These are phyloP conservation scores for Saturnispora zaruensis DNA, from an alignment of 805 yeast species.

Conservation along the genomic window DNA sequence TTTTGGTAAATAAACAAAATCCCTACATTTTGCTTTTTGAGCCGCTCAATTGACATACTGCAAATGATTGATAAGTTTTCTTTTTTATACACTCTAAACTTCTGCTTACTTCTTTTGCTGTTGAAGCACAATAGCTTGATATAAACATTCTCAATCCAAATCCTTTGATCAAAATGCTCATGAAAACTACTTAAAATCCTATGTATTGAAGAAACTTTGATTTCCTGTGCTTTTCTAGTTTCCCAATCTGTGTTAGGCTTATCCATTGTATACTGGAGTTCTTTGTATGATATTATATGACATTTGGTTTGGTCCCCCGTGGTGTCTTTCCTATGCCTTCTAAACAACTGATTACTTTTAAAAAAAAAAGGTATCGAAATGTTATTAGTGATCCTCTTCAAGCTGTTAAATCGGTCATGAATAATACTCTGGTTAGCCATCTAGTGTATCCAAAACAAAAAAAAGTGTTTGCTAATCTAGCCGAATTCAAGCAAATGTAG, in stretches of 20 bases:
- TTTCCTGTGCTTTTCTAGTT: neutral
- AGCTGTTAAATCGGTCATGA: neutral
- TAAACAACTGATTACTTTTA: neutral
- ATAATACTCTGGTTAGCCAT: neutral
- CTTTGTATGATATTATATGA: neutral
- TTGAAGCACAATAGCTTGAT: constrained; percentile 1
- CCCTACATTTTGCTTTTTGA: neutral
- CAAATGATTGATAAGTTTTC: neutral
- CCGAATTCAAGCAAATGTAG: neutral
- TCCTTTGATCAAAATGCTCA: constrained; percentile 6
- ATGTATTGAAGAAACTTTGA: neutral
- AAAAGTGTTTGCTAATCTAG: neutral
- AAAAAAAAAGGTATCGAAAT: neutral
- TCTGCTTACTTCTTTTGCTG: neutral
- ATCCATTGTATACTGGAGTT: constrained; percentile 1
- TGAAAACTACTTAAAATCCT: neutral
- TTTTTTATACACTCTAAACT: neutral
- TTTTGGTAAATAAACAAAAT: constrained; percentile 3
- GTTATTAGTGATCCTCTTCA: neutral
- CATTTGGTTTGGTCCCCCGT: neutral
- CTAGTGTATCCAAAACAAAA: neutral
- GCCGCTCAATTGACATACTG: neutral
- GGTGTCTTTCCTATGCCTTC: neutral
- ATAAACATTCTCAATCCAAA: constrained; percentile 7
- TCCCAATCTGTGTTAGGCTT: constrained; percentile 1